Evolutionary conservation across 768 basidiomycete species (phyloP), one percentile per base, ranked within the genome.

Genomic region (Termitomyces sp.): DNA sequence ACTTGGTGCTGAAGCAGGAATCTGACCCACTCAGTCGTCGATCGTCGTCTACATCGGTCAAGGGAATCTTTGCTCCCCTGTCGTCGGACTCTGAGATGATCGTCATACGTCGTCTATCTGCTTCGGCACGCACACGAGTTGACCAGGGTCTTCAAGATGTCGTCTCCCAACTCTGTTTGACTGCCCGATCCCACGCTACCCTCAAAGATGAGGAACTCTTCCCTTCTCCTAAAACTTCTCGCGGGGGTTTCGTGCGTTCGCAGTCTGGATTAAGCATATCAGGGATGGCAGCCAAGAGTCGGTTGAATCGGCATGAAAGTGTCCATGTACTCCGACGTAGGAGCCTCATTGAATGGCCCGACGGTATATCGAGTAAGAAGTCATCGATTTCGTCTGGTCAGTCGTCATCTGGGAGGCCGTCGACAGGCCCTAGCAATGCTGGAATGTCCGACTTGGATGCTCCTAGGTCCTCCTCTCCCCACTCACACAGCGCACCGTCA

Each of bases 131-230:
- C 45, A 75, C 78, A 28, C 80, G 82, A 40, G 84, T 92, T 49
- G 93, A 96, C 62, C 81, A 86, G 43, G 84, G 84, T 11, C 72
- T 98, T 17, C 77, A 80, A 45, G 94, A 96, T 64, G 83, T 97
- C 55, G 83, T 88, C 61, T 93, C 92, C 11, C 83, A 87, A 56
- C 74, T 76, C 22, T 88, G 88, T 59, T 69, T 86, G 26, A 77
- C 80, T 2, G 88, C 86, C 15, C 81, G 94, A 42, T 79, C 78
- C 45, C 78, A 86, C 51, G 85, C 86, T 8, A 79, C 74, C 52
- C 74, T 77, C 40, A 81, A 78, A 54, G 85, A 85, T 52, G 81
- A 83, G 62, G 81, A 82, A 56, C 71, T 88, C 50, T 86, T 87
- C 68, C 79, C 80, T 62, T 73, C 75, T 19, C 77, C 78, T 38